phyloP scores from a whole-genome alignment of 1,284 basidiomycete genomes.

The Hypsizygus ulmarius region DNA sequence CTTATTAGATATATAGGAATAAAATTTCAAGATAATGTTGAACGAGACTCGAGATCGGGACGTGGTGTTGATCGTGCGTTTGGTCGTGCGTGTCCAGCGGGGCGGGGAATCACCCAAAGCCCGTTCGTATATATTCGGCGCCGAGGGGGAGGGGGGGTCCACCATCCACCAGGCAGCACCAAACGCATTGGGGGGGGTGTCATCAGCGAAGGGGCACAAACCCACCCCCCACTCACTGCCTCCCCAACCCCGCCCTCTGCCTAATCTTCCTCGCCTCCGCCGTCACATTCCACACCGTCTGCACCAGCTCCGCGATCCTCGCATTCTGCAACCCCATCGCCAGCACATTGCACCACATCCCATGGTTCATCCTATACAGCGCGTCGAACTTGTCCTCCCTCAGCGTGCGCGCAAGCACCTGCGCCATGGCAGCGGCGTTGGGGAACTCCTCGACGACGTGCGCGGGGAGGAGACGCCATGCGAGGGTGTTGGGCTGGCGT shows the following conservation, averaged over 20 bases:
- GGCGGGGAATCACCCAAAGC: no score
- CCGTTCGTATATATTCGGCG: no score
- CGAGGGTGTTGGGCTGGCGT: conserved; percentile 35
- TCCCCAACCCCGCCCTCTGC: conserved; percentile 10
- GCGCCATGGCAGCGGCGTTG: conserved; percentile 54
- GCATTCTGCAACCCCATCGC: conserved; percentile 40
- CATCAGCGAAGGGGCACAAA: no score
- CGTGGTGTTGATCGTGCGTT: no score
- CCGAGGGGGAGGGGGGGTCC: no score
- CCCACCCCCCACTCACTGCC: background rate
- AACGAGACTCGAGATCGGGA: no score
- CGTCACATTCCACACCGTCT: conserved; percentile 50
- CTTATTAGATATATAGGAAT: no score
- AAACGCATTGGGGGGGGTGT: background rate
- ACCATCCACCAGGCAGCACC: background rate
- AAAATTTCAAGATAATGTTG: no score
- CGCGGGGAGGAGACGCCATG: conserved; percentile 39
- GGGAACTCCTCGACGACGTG: conserved; percentile 48
- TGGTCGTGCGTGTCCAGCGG: no score
- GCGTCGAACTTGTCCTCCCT: conserved; percentile 36
- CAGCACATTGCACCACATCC: conserved; percentile 53
- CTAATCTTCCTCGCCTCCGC: conserved; percentile 43
- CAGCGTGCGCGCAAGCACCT: conserved; percentile 37
- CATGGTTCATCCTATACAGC: conserved; percentile 39
- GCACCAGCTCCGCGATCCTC: conserved; percentile 39